Conservation (phyloP, 2,329 filamentous ascomycete species). For the Clarireedia monteithiana region DNA sequence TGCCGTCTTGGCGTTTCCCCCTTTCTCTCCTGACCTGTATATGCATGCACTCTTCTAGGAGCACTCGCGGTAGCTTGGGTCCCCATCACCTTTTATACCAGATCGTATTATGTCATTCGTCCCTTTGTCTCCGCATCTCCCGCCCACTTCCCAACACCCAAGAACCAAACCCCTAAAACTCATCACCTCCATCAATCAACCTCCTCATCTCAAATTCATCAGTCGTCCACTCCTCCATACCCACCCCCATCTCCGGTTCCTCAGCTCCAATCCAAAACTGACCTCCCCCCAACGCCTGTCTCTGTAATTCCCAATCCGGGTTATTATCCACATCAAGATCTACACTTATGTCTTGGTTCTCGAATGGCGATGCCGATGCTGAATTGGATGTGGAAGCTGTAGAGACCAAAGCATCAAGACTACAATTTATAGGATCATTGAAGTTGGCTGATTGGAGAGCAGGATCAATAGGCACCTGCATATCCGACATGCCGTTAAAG, state of each 20-base stretch:
- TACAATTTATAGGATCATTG: not conserved
- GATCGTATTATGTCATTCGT: not conserved
- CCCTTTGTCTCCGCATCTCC: not conserved
- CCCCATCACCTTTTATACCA: not conserved
- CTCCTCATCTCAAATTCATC: constrained; percentile 25
- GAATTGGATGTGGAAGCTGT: too few species aligned
- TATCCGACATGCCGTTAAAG: not conserved
- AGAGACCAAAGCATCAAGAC: too few species aligned
- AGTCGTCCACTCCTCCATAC: constrained; percentile 1
- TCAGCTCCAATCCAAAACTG: constrained; percentile 27
- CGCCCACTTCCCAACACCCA: not conserved
- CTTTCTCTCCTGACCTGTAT: too few species aligned
- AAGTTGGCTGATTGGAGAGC: constrained; percentile 1
- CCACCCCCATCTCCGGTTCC: not conserved
- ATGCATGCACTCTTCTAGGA: not conserved
- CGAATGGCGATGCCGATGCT: not conserved
- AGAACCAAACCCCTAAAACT: not conserved
- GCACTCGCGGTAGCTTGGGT: not conserved
- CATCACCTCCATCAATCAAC: constrained; percentile 20
- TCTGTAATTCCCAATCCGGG: constrained; percentile 26
- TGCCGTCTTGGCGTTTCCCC: too few species aligned
- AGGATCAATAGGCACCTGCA: not conserved
- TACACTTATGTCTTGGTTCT: not conserved
- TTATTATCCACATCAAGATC: constrained; percentile 8
- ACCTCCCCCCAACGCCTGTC: constrained; percentile 14